Evolutionary conservation across 2,329 filamentous ascomycete genomes (phyloP).

Genomic region (Corynespora cassiicola): DNA sequence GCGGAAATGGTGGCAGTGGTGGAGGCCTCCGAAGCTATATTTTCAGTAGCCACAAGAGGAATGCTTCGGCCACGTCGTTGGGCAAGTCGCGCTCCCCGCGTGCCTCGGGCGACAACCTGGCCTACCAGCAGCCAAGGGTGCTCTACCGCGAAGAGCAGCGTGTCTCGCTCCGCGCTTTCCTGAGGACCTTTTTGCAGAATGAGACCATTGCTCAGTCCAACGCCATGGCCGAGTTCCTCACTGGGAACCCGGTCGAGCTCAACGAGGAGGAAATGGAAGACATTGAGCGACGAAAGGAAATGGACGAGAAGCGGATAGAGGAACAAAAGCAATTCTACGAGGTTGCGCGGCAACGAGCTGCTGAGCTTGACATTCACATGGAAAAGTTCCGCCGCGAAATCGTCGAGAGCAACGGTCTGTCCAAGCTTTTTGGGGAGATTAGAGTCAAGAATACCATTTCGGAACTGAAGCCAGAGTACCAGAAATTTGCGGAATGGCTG

Average conservation of each 20-base stretch:
- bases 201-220: conserved; percentile 82
- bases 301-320: conserved; percentile 87
- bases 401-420: conserved; percentile 82
- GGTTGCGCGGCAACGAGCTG: conserved; percentile 86
- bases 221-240: conserved; percentile 85
- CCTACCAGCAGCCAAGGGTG: conserved; percentile 55
- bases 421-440: conserved; percentile 91
- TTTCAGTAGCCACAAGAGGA: conserved; percentile 49
- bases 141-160: conserved; percentile 89
- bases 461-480: conserved; percentile 91
- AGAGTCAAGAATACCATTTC: conserved; percentile 85
- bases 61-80: conserved; percentile 49
- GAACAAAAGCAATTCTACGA: conserved; percentile 97
- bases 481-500: conserved; percentile 98
- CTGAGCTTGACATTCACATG: conserved; percentile 97
- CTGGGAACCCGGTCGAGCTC: conserved; percentile 71
- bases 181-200: conserved; percentile 86
- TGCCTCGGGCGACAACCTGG: conserved; percentile 37
- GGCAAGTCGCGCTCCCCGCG: conserved; percentile 35
- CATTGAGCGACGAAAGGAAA: conserved; percentile 76
- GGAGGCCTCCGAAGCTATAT: conserved; percentile 55
- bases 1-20: conserved; percentile 33
- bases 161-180: conserved; percentile 86
- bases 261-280: conserved; percentile 86
- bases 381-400: conserved; percentile 76